Percentiles rank a stretch among this genome's conserved stretches.
Conservation (phyloP, 768 basidiomycete genomes). For the Tulasnella sp. region DNA sequence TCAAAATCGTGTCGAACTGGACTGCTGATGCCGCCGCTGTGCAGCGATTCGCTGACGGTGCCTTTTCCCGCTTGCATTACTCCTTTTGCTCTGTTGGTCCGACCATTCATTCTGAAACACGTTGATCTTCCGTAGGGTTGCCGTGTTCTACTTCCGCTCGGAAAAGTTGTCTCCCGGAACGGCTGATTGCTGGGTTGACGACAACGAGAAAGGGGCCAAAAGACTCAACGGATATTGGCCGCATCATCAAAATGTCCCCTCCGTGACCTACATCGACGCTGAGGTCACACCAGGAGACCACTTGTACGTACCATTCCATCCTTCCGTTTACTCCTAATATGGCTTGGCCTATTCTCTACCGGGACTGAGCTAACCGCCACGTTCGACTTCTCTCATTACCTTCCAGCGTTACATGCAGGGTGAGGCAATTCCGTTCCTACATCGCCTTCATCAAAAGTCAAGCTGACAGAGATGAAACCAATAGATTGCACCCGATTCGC, state of each 20-base stretch:
- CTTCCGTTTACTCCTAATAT: neutral
- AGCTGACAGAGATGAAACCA: neutral
- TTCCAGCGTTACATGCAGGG: constrained; percentile 4
- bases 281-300: neutral
- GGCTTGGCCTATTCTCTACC: neutral
- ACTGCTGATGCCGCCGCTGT: neutral
- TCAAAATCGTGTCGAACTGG: neutral
- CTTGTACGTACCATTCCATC: neutral
- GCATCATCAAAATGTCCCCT: neutral
- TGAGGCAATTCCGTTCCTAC: neutral
- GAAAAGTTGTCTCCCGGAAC: neutral
- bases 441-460: neutral
- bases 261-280: neutral
- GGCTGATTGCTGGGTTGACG: constrained; percentile 8
- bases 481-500: constrained; percentile 2
- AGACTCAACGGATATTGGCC: neutral
- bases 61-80: neutral
- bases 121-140: neutral
- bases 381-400: neutral
- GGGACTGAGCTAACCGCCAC: neutral
- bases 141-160: constrained; percentile 5
- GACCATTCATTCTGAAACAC: neutral
- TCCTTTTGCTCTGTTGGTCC: neutral
- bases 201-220: neutral
- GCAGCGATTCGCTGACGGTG: neutral